Percentiles rank a stretch among this genome's conserved stretches.
These are phyloP conservation scores for Pythium aristosporum DNA, from an alignment of 352 stramenopile genomes.

Conservation along the genomic window DNA sequence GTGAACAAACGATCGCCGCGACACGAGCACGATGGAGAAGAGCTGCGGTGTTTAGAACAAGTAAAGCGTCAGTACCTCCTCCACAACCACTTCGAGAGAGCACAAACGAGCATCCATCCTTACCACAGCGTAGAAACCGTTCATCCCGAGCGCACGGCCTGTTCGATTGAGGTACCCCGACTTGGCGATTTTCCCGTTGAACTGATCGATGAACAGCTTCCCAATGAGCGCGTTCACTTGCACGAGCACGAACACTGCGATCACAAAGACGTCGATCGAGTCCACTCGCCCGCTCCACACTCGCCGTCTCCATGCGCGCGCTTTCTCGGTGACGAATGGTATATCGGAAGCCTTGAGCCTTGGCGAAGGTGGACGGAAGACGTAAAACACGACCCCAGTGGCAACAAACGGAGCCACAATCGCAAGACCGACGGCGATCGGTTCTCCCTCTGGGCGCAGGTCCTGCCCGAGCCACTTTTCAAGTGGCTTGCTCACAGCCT, in stretches of 20 bases:
- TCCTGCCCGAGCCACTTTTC: slow-evolving; percentile 23
- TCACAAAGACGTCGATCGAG: slow-evolving; percentile 45
- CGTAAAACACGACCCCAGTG: slow-evolving; percentile 21
- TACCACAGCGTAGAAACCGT: slow-evolving; percentile 40
- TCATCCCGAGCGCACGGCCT: slow-evolving; percentile 64
- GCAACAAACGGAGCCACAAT: slow-evolving; percentile 22
- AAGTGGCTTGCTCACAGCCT: slow-evolving; percentile 13
- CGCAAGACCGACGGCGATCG: slow-evolving; percentile 13
- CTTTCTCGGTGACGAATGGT: neutral
- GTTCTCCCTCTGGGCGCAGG: slow-evolving; percentile 13
- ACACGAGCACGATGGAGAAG: slow-evolving; percentile 59
- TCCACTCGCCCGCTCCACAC: slow-evolving; percentile 29
- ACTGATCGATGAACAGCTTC: slow-evolving; percentile 64
- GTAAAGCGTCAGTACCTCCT: neutral
- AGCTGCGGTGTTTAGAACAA: slow-evolving; percentile 20
- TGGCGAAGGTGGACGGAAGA: slow-evolving; percentile 8
- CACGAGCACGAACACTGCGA: slow-evolving; percentile 44
- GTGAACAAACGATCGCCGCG: slow-evolving; percentile 66
- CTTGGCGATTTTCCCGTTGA: slow-evolving; percentile 68
- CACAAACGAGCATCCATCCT: neutral
- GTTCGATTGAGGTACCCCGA: slow-evolving; percentile 45
- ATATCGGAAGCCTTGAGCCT: slow-evolving; percentile 15
- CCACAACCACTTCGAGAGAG: neutral
- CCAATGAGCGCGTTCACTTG: slow-evolving; percentile 65
- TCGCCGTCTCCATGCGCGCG: slow-evolving; percentile 16